These are phyloP conservation scores for Bolboschoenus planiculmis DNA, from an alignment of 176 grass and related monocot species.

Conservation along the genomic window DNA sequence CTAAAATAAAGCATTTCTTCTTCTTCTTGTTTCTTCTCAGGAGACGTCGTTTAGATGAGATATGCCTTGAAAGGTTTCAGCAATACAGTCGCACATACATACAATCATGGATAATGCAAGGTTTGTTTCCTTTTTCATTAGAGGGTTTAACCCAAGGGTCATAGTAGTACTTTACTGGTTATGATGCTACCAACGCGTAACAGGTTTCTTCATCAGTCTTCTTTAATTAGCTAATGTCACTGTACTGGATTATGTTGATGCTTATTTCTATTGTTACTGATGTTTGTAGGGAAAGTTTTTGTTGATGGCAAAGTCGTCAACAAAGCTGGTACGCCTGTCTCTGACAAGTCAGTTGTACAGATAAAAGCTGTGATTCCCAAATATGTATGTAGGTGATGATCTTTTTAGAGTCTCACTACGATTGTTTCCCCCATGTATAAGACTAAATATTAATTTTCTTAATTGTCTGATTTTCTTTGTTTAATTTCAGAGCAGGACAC, in stretches of 20 bases:
- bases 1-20: neutral
- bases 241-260: neutral
- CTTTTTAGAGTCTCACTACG: slow-evolving; percentile 15
- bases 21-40: slow-evolving; percentile 24
- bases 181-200: neutral
- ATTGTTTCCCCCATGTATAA: slow-evolving; percentile 4
- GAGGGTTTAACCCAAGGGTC: neutral
- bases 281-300: slow-evolving; percentile 72
- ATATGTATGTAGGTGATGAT: slow-evolving; percentile 99
- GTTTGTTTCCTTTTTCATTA: slow-evolving; percentile 29
- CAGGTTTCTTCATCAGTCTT: neutral
- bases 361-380: slow-evolving; percentile 91
- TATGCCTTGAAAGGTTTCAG: slow-evolving; percentile 82
- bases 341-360: slow-evolving; percentile 76
- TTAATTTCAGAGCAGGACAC: slow-evolving; percentile 74
- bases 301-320: slow-evolving; percentile 80
- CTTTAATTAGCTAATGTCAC: neutral
- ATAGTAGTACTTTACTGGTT: neutral
- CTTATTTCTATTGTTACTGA: slow-evolving; percentile 12
- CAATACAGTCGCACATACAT: slow-evolving; percentile 85
- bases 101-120: slow-evolving; percentile 94
- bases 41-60: slow-evolving; percentile 75
- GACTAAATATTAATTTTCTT: neutral
- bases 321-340: slow-evolving; percentile 94
- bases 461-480: neutral